phyloP scores from a whole-genome alignment of 1,284 basidiomycete genomes.

The Phlebopus sp. region DNA sequence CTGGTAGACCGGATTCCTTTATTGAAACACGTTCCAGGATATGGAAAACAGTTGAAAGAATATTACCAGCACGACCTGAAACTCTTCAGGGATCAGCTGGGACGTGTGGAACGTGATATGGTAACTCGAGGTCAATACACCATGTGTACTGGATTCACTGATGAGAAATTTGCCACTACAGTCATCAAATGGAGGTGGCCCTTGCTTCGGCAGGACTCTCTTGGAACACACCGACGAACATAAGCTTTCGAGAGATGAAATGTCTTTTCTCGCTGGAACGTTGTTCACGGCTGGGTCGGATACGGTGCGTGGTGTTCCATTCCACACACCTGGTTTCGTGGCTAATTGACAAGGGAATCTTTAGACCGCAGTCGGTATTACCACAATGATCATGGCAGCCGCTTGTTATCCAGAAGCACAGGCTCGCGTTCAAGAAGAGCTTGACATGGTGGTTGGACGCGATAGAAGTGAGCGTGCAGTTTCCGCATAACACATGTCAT shows the following conservation, averaged over 20 bases:
- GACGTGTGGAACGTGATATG: constrained; percentile 42
- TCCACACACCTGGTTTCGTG: not conserved
- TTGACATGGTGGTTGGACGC: constrained; percentile 54
- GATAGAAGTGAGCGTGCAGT: constrained; percentile 41
- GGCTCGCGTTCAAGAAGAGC: constrained; percentile 53
- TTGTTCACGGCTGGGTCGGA: constrained; percentile 64
- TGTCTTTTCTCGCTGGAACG: constrained; percentile 57
- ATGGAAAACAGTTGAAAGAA: constrained; percentile 19
- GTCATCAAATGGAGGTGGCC: constrained; percentile 35
- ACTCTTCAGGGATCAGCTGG: constrained; percentile 51
- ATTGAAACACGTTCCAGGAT: constrained; percentile 39
- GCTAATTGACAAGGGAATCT: not conserved
- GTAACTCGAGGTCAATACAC: constrained; percentile 28
- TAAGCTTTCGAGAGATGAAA: constrained; percentile 49
- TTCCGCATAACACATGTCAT: not conserved
- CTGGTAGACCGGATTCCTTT: constrained; percentile 58
- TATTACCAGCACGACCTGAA: constrained; percentile 54
- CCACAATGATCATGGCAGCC: constrained; percentile 59
- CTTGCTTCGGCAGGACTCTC: constrained; percentile 54
- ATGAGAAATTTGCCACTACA: constrained; percentile 1
- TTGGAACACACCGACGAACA: constrained; percentile 48
- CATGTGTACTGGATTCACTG: not conserved
- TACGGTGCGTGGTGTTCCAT: constrained; percentile 37
- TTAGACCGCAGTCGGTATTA: constrained; percentile 56
- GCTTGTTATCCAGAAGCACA: constrained; percentile 58